These are phyloP conservation scores for Lentinus polychrous DNA, from an alignment of 1,284 basidiomycete species.

Conservation along the genomic window DNA sequence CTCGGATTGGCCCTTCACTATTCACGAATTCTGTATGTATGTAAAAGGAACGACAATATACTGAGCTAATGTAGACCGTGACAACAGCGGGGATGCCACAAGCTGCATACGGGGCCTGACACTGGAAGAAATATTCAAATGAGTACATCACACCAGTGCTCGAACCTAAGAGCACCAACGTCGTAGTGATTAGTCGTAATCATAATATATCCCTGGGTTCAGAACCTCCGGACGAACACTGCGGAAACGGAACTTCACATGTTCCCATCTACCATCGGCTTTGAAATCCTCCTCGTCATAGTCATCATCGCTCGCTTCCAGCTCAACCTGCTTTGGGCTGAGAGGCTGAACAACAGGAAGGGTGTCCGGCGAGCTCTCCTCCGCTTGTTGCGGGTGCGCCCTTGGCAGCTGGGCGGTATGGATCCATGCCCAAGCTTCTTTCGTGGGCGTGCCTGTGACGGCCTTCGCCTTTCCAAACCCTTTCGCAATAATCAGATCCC, in stretches of 20 bases:
- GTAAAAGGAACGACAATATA: no score
- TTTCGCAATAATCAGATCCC: neutral
- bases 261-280: neutral
- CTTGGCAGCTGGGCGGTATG: neutral
- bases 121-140: no score
- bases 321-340: neutral
- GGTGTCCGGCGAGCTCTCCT: neutral
- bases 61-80: no score
- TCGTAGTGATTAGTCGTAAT: no score
- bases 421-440: constrained; percentile 8
- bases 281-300: neutral
- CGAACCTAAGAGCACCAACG: no score
- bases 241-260: neutral
- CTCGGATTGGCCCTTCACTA: no score
- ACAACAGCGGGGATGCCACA: no score
- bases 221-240: neutral
- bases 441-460: neutral
- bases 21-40: no score
- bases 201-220: no score
- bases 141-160: no score
- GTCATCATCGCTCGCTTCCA: neutral
- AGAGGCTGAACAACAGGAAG: neutral
- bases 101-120: no score
- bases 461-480: neutral
- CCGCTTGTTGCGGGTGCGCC: neutral